phyloP scores from a whole-genome alignment of 768 basidiomycete species.

The Phlegmacium glaucopus region DNA sequence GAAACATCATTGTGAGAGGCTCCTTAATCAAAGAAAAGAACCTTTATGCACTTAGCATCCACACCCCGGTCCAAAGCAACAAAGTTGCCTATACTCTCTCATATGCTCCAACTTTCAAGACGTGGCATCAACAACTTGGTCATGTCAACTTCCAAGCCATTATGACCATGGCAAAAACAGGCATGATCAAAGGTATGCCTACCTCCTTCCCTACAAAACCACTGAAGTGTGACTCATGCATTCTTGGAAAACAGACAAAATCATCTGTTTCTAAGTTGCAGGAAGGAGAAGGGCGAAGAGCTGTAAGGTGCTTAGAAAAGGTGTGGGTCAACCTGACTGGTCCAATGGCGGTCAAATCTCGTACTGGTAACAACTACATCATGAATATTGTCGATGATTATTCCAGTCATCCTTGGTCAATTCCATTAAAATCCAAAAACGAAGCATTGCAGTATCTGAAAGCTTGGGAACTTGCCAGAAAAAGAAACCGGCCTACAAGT shows the following conservation, averaged over 20 bases:
- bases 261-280: slow-evolving; percentile 24
- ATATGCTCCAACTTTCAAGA: slow-evolving; percentile 6
- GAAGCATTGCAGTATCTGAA: too few relatives aligned
- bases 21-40: not conserved
- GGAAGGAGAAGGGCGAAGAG: slow-evolving; percentile 12
- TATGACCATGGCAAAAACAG: slow-evolving; percentile 7
- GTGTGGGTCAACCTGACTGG: slow-evolving; percentile 27
- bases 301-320: slow-evolving; percentile 17
- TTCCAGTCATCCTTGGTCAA: too few relatives aligned
- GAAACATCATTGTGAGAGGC: slow-evolving; percentile 10
- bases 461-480: too few relatives aligned
- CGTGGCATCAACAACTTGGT: slow-evolving; percentile 20
- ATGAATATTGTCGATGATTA: too few relatives aligned
- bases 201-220: slow-evolving; percentile 14
- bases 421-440: too few relatives aligned
- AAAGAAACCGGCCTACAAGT: slow-evolving; percentile 12
- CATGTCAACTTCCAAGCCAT: slow-evolving; percentile 18
- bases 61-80: not conserved
- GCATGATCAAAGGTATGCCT: slow-evolving; percentile 20
- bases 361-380: too few relatives aligned
- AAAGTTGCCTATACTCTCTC: slow-evolving; percentile 10
- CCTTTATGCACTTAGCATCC: not conserved
- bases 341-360: slow-evolving; percentile 9
- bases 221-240: slow-evolving; percentile 28
- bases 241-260: slow-evolving; percentile 34